Conservation (phyloP, 1,284 basidiomycete genomes). For the Trichosporon sp. region DNA sequence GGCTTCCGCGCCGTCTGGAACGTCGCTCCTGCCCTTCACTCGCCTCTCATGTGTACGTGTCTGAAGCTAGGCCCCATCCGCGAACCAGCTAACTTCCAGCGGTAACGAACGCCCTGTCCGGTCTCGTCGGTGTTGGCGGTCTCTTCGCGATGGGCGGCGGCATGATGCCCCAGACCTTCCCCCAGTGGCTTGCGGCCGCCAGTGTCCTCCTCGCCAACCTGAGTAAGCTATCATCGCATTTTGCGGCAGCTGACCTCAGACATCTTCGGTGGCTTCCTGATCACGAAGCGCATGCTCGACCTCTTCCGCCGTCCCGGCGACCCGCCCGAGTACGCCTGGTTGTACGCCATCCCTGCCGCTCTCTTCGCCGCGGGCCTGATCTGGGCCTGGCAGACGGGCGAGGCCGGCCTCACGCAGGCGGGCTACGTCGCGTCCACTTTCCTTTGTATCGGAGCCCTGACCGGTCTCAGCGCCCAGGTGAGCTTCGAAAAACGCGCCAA, state of each 20-base stretch:
- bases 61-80: background rate
- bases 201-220: conserved; percentile 80
- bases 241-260: conserved; percentile 55
- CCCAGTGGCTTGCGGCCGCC: conserved; percentile 72
- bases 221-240: too few species aligned
- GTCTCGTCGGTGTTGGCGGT: conserved; percentile 79
- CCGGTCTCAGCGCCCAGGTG: conserved; percentile 44
- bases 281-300: conserved; percentile 83
- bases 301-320: conserved; percentile 84
- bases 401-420: conserved; percentile 80
- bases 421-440: conserved; percentile 79
- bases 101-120: conserved; percentile 56
- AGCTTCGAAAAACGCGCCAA: too few species aligned
- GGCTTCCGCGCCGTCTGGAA: conserved; percentile 86
- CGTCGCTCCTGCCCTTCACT: conserved; percentile 79
- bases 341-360: conserved; percentile 73
- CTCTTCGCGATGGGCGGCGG: conserved; percentile 86
- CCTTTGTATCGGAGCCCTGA: conserved; percentile 69
- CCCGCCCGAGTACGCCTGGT: conserved; percentile 79
- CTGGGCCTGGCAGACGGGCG: conserved; percentile 74
- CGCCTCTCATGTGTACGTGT: conserved; percentile 50
- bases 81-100: conserved; percentile 32
- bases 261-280: conserved; percentile 78
- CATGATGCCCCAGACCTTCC: conserved; percentile 74
- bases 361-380: conserved; percentile 79